Evolutionary conservation across 108 stramenopile species (phyloP), one percentile per base, ranked within the genome.

Genomic region (Schizochytrium sp.): DNA sequence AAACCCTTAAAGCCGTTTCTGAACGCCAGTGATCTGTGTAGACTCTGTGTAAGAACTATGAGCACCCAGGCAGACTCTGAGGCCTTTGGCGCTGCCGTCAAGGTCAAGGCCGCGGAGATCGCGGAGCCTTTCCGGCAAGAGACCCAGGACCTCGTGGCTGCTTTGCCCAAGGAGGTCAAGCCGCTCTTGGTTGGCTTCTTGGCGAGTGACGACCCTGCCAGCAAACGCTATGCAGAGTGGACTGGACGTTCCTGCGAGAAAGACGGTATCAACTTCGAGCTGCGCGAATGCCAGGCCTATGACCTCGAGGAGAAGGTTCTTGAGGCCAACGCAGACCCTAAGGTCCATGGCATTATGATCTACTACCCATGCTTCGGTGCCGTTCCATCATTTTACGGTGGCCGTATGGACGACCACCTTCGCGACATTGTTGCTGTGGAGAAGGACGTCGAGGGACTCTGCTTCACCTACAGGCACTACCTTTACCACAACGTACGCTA

Each of bases 281-380:
- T 98, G n/a, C 94, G 96, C 61, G 89, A 88, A 38, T 76, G 96
- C 41, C 94, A 96, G 87, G 93, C 96, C 13, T 94, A 95, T 61
- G 97, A 98, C 87, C 96, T 98, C 47, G 98, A 98, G 87, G 89
- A 90, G 3, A 96, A 95, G 4, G 89, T 98, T 38, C 87, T 95
- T 46, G 96, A 97, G 72, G 96, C 96, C 72, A 98, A 98, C 91
- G 96, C 95, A 42, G 97, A 98, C 88, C 96, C 96, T 5, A 93
- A 94, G 38, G 97, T 98, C 57, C 97, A 97, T 90, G 98, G 98
- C 46, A 97, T 98, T 72, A 97, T 98, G 89, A 97, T 98, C 17
- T 98, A 98, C 91, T 98, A 98, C 92, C 98, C 98, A 58, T 97
- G 97, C 88, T 98, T 98, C 89, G 98, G 97, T 12, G 95, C 96